Base-by-base conservation (phyloP, 192 early-diverging fungal species). In the Radiomyces spectabilis region DNA sequence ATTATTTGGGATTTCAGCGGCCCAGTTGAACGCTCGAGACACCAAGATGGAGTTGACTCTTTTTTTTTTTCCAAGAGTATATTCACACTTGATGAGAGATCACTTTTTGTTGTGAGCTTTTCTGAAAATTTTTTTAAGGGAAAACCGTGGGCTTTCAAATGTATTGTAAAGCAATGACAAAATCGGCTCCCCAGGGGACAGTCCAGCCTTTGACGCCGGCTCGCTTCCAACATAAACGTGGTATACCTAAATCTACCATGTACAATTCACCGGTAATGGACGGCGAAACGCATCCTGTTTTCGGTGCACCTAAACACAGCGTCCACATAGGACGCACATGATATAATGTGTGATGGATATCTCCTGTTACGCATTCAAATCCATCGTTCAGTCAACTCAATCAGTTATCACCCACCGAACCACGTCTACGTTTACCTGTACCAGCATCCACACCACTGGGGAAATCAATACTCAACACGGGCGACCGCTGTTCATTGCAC, bases 181-280 rank as follows among this genome's bases (percentile, higher is more conserved):
- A 83, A 38, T 83, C 76, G 8, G 73, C 74, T 4, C 81, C 81
- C 77, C 78, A 83, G 2, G 81, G 81, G 63, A 80, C 46, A 69
- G 69, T 67, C 2, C 15, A 27, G 19, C 61, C 68, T 52, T 75
- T 75, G 16, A 83, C 62, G 7, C 78, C 80, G 12, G 72, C 73
- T 22, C 69, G 72, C 51, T 84, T 80, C 73, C 84, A 87, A 32
- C 85, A 81, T 6, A 68, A 41, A 18, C 75, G 66, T 0, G 89
- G 86, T 33, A 88, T 83, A 1, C 87, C 87, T 19, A 92, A 66
- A 63, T 92, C 89, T 1, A 81, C 84, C 58, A 92, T 53, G 51
- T 85, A 84, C 37, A 92, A 55, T 46, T 89, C 87, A 24, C 87
- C 89, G 6, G 77, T 74, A 1, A 78, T 70, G 26, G 71, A 60